Percentiles rank a stretch among this genome's conserved stretches.
phyloP scores from a whole-genome alignment of 495 filamentous ascomycete genomes.

The Acidiella bohemica region DNA sequence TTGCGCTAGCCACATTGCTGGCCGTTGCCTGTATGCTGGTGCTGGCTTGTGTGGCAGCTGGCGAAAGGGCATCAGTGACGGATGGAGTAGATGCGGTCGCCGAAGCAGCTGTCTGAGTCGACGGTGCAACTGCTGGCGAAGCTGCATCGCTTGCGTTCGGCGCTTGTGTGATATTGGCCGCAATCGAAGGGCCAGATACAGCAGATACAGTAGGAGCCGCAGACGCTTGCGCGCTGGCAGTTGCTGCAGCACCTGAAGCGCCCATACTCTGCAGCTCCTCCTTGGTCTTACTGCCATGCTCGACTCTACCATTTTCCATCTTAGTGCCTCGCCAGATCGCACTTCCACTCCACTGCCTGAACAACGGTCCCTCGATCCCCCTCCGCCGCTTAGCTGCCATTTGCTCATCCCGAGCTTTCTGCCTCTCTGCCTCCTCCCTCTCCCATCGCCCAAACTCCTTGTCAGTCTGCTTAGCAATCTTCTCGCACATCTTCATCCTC shows the following conservation, averaged over 20 bases:
- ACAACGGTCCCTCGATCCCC: constrained; percentile 74
- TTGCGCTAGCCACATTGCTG: no score
- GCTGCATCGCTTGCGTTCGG: neutral
- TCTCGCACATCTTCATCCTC: constrained; percentile 66
- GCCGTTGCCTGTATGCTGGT: no score
- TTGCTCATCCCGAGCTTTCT: constrained; percentile 55
- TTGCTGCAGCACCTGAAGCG: neutral
- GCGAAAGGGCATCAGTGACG: no score
- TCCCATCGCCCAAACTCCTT: constrained; percentile 73
- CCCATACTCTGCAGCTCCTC: constrained; percentile 37
- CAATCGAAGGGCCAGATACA: no score
- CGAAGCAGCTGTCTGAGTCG: neutral
- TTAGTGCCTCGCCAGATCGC: constrained; percentile 65
- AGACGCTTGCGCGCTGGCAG: neutral
- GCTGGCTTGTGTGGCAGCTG: no score
- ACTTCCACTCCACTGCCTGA: constrained; percentile 85
- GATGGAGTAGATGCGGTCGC: no score
- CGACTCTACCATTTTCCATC: constrained; percentile 39
- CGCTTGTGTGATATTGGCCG: neutral
- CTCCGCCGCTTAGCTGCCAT: constrained; percentile 66
- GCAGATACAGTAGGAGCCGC: neutral
- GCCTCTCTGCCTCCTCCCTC: constrained; percentile 80
- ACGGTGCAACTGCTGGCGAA: neutral
- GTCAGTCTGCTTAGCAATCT: constrained; percentile 68
- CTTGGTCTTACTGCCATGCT: constrained; percentile 45